A percentile compares a stretch with the other conserved stretches of the same genome.
phyloP scores from a whole-genome alignment of 352 stramenopile species.

The Plasmopara halstedii region DNA sequence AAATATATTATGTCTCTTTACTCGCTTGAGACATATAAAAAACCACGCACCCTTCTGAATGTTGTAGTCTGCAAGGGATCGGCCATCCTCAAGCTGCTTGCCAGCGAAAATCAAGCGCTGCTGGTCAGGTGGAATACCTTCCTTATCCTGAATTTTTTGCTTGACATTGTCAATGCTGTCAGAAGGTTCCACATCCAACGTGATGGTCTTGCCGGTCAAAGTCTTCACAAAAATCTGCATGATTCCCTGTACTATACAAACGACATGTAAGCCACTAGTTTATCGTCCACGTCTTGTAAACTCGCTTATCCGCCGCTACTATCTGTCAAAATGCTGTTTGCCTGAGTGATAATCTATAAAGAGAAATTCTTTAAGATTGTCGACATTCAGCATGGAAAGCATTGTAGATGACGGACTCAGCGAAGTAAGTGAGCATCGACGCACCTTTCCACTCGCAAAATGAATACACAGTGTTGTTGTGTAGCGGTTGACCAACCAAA shows the following conservation, averaged over 20 bases:
- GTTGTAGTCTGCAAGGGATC: constrained; percentile 92
- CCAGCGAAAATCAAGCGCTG: constrained; percentile 99
- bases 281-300: neutral
- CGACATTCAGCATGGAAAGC: neutral
- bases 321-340: neutral
- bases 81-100: constrained; percentile 98
- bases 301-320: constrained; percentile 4
- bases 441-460: constrained; percentile 50
- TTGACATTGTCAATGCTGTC: constrained; percentile 99
- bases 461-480: constrained; percentile 23
- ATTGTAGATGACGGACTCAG: constrained; percentile 5
- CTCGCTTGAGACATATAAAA: neutral
- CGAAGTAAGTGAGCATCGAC: constrained; percentile 7
- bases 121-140: constrained; percentile 99
- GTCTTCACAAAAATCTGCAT: constrained; percentile 99
- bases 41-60: constrained; percentile 79
- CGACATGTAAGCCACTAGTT: constrained; percentile 14
- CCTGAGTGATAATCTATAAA: neutral
- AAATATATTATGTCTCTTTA: neutral
- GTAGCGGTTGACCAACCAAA: constrained; percentile 28
- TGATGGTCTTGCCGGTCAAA: constrained; percentile 96
- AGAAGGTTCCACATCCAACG: constrained; percentile 94
- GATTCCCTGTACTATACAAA: constrained; percentile 25
- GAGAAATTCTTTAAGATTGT: neutral
- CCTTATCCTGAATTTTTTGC: constrained; percentile 99